Evolutionary conservation across 23 red algal genomes (phyloP), one percentile per base, ranked within the genome.

Genomic region (Gracilaria caudata): DNA sequence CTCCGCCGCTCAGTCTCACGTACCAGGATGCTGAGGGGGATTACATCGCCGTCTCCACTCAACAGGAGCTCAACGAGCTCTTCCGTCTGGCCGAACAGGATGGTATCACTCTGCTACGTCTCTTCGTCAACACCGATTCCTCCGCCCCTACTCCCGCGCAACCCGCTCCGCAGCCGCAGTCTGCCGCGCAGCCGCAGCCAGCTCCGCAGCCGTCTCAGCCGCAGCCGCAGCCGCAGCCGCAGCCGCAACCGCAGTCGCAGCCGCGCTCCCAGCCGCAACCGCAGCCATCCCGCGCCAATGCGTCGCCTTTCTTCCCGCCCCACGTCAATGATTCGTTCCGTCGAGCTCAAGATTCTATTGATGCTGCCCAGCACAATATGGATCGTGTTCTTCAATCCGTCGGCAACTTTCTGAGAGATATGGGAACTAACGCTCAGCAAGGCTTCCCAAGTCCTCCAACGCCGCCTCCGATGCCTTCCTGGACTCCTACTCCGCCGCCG

Each of bases 21-120:
- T 80, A 80, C 77, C 77, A 63, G 51, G 77, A 80, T 21, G 44
- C 60, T 35, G 77, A 80, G 51, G 77, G 77, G 17, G 77, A 80
- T 21, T 60, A 60, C 33, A 63, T 80, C 56, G 43, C 77, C 56
- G 77, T 80, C 21, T 80, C 77, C 46, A 60, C 77, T 23, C 17
- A 80, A 5, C 0, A 36, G 32, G 77, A 80, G 77, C 46, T 80
- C 20, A 21, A 37, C 7, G 77, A 80, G 36, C 77, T 80, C 56
- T 57, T 80, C 77, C 77, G 77, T 39, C 44, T 80, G 0, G 77
- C 46, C 7, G 39, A 63, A 28, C 17, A 61, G 19, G 77, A 63
- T 19, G 23, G n/a, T 51, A 39, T 80, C 1, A 49, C 51, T 21
- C 32, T 80, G 21, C 51, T 80, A 0, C 56, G 51, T 49, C 33